These are phyloP conservation scores for Candolleomyces eurysporus DNA, from an alignment of 768 basidiomycete species.

Conservation along the genomic window DNA sequence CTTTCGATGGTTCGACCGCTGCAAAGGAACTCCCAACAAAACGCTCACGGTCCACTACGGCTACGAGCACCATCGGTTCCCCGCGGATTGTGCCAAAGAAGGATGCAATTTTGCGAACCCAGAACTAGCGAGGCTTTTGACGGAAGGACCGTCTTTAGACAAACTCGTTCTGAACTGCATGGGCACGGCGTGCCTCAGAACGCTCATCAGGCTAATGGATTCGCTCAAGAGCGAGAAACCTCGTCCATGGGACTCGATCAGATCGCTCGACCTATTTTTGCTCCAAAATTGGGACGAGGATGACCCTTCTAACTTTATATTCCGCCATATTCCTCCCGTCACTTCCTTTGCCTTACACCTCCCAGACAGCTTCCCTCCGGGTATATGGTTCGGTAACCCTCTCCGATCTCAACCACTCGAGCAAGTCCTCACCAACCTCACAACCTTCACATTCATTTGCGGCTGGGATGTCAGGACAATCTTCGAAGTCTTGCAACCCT, in stretches of 20 bases:
- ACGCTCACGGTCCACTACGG: neutral
- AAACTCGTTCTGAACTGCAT: neutral
- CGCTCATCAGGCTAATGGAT: neutral
- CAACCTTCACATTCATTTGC: neutral
- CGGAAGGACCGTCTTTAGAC: neutral
- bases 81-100: neutral
- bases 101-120: neutral
- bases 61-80: no score
- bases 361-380: neutral
- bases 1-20: neutral
- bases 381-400: neutral
- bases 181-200: neutral
- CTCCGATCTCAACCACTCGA: neutral
- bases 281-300: neutral
- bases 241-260: neutral
- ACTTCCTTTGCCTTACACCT: neutral
- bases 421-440: neutral
- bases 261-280: neutral
- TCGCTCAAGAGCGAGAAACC: neutral
- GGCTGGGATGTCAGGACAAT: neutral
- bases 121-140: neutral
- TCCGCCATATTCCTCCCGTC: neutral
- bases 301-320: neutral
- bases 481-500: neutral
- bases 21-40: neutral